Evolutionary conservation across 495 filamentous ascomycete genomes (phyloP).

Genomic region (Peziza echinospora): DNA sequence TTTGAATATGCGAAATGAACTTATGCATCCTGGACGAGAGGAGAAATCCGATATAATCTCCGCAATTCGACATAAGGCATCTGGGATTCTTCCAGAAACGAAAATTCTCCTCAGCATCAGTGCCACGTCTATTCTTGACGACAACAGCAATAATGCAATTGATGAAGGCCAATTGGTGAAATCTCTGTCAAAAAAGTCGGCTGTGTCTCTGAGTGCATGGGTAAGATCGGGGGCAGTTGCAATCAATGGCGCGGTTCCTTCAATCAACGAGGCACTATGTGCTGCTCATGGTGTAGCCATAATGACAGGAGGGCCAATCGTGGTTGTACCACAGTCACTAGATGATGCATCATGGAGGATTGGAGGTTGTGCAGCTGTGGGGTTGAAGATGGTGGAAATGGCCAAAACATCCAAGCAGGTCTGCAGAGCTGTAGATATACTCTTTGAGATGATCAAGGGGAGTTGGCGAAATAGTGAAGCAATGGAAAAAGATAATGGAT

Average conservation of each 20-base stretch:
- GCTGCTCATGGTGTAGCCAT: constrained; percentile 58
- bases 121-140: constrained; percentile 52
- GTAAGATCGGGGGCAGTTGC: constrained; percentile 58
- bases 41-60: constrained; percentile 79
- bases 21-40: constrained; percentile 73
- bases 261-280: constrained; percentile 68
- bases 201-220: constrained; percentile 45
- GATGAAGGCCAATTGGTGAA: constrained; percentile 55
- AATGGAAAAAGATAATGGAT: constrained; percentile 90
- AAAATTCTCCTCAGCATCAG: constrained; percentile 73
- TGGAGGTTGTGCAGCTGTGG: constrained; percentile 65
- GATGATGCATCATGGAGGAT: constrained; percentile 88
- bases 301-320: constrained; percentile 64
- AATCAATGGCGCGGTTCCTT: constrained; percentile 71
- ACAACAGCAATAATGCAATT: constrained; percentile 44
- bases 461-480: constrained; percentile 97
- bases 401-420: constrained; percentile 45
- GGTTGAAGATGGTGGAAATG: constrained; percentile 60
- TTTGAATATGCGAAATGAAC: constrained; percentile 74
- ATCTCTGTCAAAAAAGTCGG: constrained; percentile 51
- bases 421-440: constrained; percentile 55
- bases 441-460: constrained; percentile 61
- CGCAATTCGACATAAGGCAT: constrained; percentile 66
- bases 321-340: constrained; percentile 54
- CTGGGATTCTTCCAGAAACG: constrained; percentile 54